Evolutionary conservation across 495 filamentous ascomycete species (phyloP), one percentile per base, ranked within the genome.

Genomic region (Halenospora varia): DNA sequence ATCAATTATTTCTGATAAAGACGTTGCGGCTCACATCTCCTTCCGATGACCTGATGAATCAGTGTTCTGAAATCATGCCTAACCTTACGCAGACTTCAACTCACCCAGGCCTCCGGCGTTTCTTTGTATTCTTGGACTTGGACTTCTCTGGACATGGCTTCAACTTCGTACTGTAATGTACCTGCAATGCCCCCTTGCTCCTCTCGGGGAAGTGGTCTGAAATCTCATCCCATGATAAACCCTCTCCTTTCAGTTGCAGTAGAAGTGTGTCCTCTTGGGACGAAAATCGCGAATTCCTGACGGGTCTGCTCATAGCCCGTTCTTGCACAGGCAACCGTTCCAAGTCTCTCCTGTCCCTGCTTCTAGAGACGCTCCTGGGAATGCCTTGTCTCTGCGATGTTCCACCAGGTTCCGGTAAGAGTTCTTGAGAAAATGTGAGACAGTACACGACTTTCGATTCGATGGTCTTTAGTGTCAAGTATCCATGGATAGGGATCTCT

Each of bases 341-440:
- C 41, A 23, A 45, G 52, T 47, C 52, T 55, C 52, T 55, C 52
- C 52, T 55, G 52, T 55, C 41, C 45, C 56, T 48, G 50, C n/a
- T n/a, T n/a, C 39, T 47, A 24, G 10, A 40, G 47, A 15, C 13
- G 47, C 42, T 35, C 10, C 10, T 52, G 23, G 39, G 6, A 35
- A 40, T 19, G 18, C n/a, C 48, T 25, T 58, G 55, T 53, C 39
- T 51, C 55, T 53, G 48, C 48, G 10, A 10, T 35, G 3, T 42
- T 18, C 24, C 48, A 20, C 9, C 6, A 25, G 48, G 48, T 3
- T 24, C 10, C 18, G 55, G 47, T 17, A 58, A 25, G 8, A 55
- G 19, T 53, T 60, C 62, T 61, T 64, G 57, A 50, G 62, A 64
- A 57, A 64, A 64, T 55, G 56, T 59, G 46, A n/a, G n/a, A n/a